Base-by-base conservation (phyloP, 164 flowering plant species). In the Magnolia changhungtana region DNA sequence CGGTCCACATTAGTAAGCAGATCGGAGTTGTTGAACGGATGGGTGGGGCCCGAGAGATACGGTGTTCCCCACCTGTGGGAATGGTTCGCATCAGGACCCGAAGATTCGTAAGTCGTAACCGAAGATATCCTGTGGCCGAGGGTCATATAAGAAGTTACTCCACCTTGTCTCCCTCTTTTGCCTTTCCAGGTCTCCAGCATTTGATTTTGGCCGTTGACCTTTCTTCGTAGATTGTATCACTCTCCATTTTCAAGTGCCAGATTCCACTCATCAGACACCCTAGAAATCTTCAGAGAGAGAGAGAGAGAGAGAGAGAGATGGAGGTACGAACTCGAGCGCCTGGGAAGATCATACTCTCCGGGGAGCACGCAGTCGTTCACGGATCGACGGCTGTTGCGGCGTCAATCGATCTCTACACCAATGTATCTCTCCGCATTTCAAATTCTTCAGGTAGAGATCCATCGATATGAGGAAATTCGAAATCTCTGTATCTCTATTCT, bases 291-390 rank as follows among this genome's bases (percentile, higher is more conserved):
- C 11, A 49, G 73, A 27, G 29, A 27, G 29, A 75, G 20, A 65
- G 29, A 69, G 49, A 72, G 21, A 73, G 64, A 16, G 23, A 11
- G 58, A 64, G 21, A 72, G 2, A 24, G 72, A 96, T 92, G 98
- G 98, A 91, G 85, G 92, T 91, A 31, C 85, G 83, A 77, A 90
- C 97, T 13, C 85, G 98, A 74, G 98, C 98, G 69, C 99, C 98
- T 0, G 97, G 99, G 45, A 96, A 96, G 76, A 91, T 96, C 83
- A 94, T 92, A 45, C 89, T 96, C 51, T 78, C 96, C 51, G 98
- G 99, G 3, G 99, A 96, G 73, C 99, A 96, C 72, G 98, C 97
- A 21, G 99, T 96, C 29, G 98, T 94, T 55, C 99, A 96, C 61
- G 99, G 98, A 86, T 88, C 93, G 19, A 80, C 94, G 0, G 99